Base-by-base conservation (phyloP, 2,329 filamentous ascomycete species). In the Penicillium sp. region DNA sequence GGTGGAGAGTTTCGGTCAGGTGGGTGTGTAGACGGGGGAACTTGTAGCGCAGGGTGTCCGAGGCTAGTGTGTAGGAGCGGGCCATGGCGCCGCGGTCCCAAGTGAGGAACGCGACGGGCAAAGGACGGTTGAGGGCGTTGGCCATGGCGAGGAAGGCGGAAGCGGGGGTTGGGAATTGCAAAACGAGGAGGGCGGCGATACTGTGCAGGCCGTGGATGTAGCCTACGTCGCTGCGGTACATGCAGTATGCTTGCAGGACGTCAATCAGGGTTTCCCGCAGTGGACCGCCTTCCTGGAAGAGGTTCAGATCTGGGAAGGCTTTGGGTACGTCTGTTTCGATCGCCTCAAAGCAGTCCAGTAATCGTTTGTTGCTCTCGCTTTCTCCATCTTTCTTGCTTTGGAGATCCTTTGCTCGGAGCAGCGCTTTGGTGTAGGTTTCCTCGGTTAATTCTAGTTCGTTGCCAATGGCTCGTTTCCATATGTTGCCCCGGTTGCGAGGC, bases 181-280 rank as follows among this genome's bases (percentile, higher is more conserved):
- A 71, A 19, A 81, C 72, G 13, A 83, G 70, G 6, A 82, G 69
- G 8, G 76, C 81, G 21, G 79, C 80, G 50, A 80, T 75, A 37
- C 77, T 74, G 45, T 82, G 80, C 51, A 80, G 77, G 48, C 79
- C 79, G 55, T 75, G 74, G 46, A 78, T 72, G 54, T 81, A 82
- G 46, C 80, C 78, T 34, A 83, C 77, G 57, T 83, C 80, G 43
- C 76, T 76, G 53, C 81, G 77, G 63, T 84, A 84, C 70, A 80
- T 78, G 9, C 77, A 75, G 63, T 83, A 83, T 26, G 81, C 80
- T 55, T 81, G 74, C 53, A 82, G 73, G 9, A 84, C 75, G 59
- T 83, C 74, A 22, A 78, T 69, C 21, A 84, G 69, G 13, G 75
- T 75, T 29, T 76, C 69, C 53, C 80, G 76, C 22, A 81, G 65